Evolutionary conservation across 176 grass and related monocot genomes (phyloP), one percentile per base, ranked within the genome.

Genomic region (Aegilops speltoides): DNA sequence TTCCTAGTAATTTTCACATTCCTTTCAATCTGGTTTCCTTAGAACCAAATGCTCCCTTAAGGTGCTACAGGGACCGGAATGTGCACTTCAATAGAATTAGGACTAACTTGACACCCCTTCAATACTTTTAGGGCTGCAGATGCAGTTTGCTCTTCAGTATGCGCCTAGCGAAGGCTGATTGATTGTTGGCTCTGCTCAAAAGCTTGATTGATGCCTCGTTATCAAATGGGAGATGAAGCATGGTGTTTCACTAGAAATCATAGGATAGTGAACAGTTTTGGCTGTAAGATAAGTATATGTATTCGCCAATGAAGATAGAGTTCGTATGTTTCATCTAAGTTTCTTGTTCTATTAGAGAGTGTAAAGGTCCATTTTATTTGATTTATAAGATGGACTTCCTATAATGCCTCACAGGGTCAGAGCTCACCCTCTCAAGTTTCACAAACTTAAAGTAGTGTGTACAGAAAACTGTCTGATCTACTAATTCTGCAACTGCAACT

Each of bases 211-310:
- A 36, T 75, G 46, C 68, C 34, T 80, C 6, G 3, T 84, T 68
- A 85, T 62, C 45, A 88, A 31, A 32, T 26, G 37, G 61, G 68
- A 40, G 25, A 60, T 83, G 79, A 79, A 57, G 61, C 48, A 70
- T 36, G 32, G 79, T 43, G 24, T 86, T 86, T 77, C 31, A 88
- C 50, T 81, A 85, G 23, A 81, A 64, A 85, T 84, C 48, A 78
- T 38, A 64, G 13, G 36, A 16, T 4, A 41, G 50, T 64, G 15
- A 61, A 82, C 48, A 60, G 50, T 34, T 81, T 60, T 68, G 25
- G n/a, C n/a, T 32, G 26, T 77, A 59, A 37, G 37, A 79, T 77
- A 67, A 8, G 26, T 74, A 17, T 65, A 70, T 33, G 37, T 61
- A 81, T 43, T 32, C 34, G 7, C 62, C 6, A 26, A 68, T 76